A percentile compares a stretch with the other conserved stretches of the same genome.
These are phyloP conservation scores for Zizania palustris DNA, from an alignment of 202 grass and related monocot genomes.

Conservation along the genomic window DNA sequence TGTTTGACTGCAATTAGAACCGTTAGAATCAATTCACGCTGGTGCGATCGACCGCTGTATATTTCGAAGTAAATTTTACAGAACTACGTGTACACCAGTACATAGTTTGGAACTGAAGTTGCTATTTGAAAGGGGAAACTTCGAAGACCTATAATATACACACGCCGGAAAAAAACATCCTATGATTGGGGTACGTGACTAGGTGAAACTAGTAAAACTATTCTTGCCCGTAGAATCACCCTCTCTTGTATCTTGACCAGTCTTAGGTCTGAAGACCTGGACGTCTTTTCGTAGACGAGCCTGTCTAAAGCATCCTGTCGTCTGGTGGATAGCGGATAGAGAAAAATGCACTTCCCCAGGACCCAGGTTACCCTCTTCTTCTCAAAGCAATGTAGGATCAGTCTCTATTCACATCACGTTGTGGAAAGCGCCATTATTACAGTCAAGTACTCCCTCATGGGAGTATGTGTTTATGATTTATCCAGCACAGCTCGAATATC, in stretches of 20 bases:
- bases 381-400: not conserved
- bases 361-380: not conserved
- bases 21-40: not conserved
- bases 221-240: not conserved
- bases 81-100: too few relatives aligned
- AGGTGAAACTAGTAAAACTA: not conserved
- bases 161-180: too few relatives aligned
- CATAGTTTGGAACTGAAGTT: too few relatives aligned
- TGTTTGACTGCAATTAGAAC: slow-evolving; percentile 32
- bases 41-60: too few relatives aligned
- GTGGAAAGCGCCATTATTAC: slow-evolving; percentile 28
- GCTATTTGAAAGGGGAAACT: too few relatives aligned
- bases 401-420: not conserved
- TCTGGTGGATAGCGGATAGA: not conserved
- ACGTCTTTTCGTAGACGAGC: not conserved
- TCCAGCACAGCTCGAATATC: not conserved
- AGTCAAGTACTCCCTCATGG: not conserved
- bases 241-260: slow-evolving; percentile 1
- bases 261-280: slow-evolving; percentile 15
- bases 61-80: too few relatives aligned
- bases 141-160: too few relatives aligned
- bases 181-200: too few relatives aligned
- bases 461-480: not conserved
- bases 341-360: not conserved
- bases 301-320: not conserved